Evolutionary conservation across 768 basidiomycete species (phyloP), one percentile per base, ranked within the genome.

Genomic region (Rhodosporidiobolus odoratus): DNA sequence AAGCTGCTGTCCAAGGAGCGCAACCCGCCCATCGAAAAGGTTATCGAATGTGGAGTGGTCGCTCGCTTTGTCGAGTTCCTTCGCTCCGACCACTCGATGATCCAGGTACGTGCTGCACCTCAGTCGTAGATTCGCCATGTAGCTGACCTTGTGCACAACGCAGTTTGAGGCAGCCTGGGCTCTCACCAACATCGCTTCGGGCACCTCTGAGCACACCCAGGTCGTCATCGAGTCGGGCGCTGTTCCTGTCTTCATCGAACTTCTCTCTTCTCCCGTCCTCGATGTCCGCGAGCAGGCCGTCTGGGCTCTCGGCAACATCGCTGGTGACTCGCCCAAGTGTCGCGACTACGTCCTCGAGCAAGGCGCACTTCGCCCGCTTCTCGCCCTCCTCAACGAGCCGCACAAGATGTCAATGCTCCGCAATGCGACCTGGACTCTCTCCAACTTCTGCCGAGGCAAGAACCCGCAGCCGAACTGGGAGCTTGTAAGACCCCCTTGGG

Each of bases 251-350:
- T 99, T 99, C 79, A 97, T 99, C 83, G 91, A 91, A 76, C 86
- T 99, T 57, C 83, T 98, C 50, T 93, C 91, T 15, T 96, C 94
- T n/a, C 78, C 87, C 52, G 92, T 96, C 45, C 84, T 93, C 68
- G 96, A 99, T 81, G 96, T 99, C 71, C 88, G 95, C 69, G 96
- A 99, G 82, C 96, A 99, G 82, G 96, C 96, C 34, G 96, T 99
- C 34, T 99, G 95, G 96, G 96, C 96, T 30, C 85, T 99, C 69
- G 96, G 96, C 67, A 99, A 99, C 82, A 98, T 99, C 74, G 96
- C 96, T 62, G 96, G 96, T 69, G 96, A 99, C 81, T 95, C 92
- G 74, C 96, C 96, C 30, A 87, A 90, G 79, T 99, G 96, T 85
- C 83, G 96, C 77, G 96, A 99, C 79, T 94, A 93, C 77, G 96